Percentiles rank a stretch among this genome's conserved stretches.
phyloP scores from a whole-genome alignment of 148 eudicot genomes.

The Rhododendron williamsianum region DNA sequence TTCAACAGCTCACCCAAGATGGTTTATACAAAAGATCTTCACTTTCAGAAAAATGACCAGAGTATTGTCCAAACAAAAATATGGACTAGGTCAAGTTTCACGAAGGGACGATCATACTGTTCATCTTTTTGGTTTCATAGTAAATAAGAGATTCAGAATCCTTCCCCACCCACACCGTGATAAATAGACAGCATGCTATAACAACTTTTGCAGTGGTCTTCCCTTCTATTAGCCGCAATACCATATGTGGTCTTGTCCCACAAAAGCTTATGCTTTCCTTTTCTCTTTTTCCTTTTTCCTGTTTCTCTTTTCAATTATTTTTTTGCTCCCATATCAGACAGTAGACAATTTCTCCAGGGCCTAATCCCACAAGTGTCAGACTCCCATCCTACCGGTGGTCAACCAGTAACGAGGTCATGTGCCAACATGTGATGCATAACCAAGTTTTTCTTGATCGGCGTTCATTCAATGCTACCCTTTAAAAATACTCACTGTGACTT shows the following conservation, averaged over 20 bases:
- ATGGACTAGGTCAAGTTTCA: not conserved
- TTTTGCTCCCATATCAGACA: not conserved
- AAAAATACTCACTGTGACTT: not conserved
- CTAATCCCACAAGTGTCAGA: not conserved
- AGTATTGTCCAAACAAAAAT: not conserved
- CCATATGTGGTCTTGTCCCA: not conserved
- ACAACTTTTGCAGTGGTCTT: not conserved
- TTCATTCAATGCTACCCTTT: not conserved
- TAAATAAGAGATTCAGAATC: not conserved
- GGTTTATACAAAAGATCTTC: not conserved
- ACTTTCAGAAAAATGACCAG: not conserved
- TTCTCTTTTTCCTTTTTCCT: not conserved
- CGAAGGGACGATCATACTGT: not conserved
- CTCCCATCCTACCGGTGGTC: not conserved
- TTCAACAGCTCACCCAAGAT: not conserved
- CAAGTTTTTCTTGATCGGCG: not conserved
- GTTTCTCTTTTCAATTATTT: not conserved
- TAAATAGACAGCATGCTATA: not conserved
- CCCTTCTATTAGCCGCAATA: not conserved
- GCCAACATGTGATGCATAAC: not conserved
- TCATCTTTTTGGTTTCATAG: not conserved
- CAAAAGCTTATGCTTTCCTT: not conserved
- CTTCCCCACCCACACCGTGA: not conserved
- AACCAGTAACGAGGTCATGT: not conserved
- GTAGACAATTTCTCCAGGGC: not conserved